phyloP scores from a whole-genome alignment of 2,329 filamentous ascomycete species.

The Cladophialophora immunda region DNA sequence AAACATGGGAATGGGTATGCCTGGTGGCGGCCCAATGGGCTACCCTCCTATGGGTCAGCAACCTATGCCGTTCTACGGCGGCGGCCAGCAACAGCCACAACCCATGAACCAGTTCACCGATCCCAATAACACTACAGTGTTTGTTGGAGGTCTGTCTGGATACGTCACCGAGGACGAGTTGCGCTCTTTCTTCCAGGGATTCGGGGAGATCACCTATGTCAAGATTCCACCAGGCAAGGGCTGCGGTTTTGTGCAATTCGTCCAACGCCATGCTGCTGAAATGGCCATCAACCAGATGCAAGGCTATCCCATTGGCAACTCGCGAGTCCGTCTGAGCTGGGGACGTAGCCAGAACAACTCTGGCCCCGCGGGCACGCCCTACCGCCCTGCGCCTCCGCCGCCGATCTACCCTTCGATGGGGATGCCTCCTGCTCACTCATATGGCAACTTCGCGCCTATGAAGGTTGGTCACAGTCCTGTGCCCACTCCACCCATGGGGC shows the following conservation, averaged over 20 bases:
- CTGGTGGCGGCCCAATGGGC: slow-evolving; percentile 66
- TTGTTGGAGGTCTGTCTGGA: slow-evolving; percentile 94
- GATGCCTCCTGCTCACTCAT: slow-evolving; percentile 70
- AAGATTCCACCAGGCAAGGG: slow-evolving; percentile 99
- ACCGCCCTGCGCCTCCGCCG: slow-evolving; percentile 88
- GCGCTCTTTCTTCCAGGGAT: slow-evolving; percentile 99
- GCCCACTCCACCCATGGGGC: slow-evolving; percentile 35
- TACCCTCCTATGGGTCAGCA: slow-evolving; percentile 73
- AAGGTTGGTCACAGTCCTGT: slow-evolving; percentile 60
- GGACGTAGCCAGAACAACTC: slow-evolving; percentile 99
- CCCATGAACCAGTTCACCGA: slow-evolving; percentile 99
- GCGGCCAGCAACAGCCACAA: slow-evolving; percentile 83
- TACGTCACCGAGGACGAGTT: slow-evolving; percentile 99
- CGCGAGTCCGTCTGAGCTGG: slow-evolving; percentile 96
- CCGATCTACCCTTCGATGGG: slow-evolving; percentile 71
- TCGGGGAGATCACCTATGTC: slow-evolving; percentile 99
- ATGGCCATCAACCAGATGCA: slow-evolving; percentile 99
- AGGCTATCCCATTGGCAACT: slow-evolving; percentile 98
- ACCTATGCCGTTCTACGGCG: slow-evolving; percentile 72
- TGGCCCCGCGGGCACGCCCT: slow-evolving; percentile 91
- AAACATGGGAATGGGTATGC: slow-evolving; percentile 64
- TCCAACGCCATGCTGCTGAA: slow-evolving; percentile 97
- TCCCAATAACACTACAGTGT: slow-evolving; percentile 99
- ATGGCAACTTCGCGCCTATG: slow-evolving; percentile 72
- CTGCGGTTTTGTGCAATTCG: slow-evolving; percentile 98